Percentiles rank a stretch among this genome's conserved stretches.
Conservation (phyloP, 805 yeast genomes). For the Barnettozyma californica region DNA sequence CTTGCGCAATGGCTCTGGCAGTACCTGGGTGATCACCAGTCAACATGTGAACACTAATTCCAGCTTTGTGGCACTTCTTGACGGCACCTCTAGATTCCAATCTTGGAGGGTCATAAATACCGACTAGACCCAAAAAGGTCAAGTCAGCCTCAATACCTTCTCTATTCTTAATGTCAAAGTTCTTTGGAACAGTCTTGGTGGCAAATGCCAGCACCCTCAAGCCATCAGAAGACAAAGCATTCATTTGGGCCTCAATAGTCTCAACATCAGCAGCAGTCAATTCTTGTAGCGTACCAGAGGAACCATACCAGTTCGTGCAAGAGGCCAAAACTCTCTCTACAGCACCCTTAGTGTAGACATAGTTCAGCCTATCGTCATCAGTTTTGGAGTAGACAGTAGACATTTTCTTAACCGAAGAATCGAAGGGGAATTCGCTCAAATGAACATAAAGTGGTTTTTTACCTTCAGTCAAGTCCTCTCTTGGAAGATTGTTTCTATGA, state of each 20-base stretch:
- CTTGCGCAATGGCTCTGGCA: constrained; percentile 77
- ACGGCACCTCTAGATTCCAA: constrained; percentile 65
- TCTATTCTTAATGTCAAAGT: constrained; percentile 31
- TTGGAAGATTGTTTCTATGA: constrained; percentile 47
- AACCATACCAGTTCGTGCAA: constrained; percentile 46
- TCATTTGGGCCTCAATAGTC: constrained; percentile 49
- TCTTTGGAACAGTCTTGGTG: constrained; percentile 30
- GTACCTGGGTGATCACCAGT: constrained; percentile 81
- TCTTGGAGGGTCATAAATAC: constrained; percentile 80
- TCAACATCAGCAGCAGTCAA: constrained; percentile 37
- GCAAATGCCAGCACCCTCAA: constrained; percentile 74
- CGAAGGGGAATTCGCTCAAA: constrained; percentile 66
- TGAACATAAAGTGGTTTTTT: constrained; percentile 28
- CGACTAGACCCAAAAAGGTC: constrained; percentile 61
- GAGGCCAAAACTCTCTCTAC: constrained; percentile 61
- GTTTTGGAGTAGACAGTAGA: constrained; percentile 46
- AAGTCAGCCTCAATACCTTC: constrained; percentile 46
- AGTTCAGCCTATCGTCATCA: constrained; percentile 25
- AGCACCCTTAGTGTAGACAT: constrained; percentile 64
- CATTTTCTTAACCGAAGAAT: constrained; percentile 71
- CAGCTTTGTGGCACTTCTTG: constrained; percentile 63
- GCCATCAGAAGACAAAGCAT: constrained; percentile 56
- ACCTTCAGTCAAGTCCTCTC: constrained; percentile 39
- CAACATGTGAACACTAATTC: constrained; percentile 74
- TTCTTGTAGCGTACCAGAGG: constrained; percentile 26